Evolutionary conservation across 2,329 filamentous ascomycete genomes (phyloP), one percentile per base, ranked within the genome.

Genomic region (Aureobasidium sp.): DNA sequence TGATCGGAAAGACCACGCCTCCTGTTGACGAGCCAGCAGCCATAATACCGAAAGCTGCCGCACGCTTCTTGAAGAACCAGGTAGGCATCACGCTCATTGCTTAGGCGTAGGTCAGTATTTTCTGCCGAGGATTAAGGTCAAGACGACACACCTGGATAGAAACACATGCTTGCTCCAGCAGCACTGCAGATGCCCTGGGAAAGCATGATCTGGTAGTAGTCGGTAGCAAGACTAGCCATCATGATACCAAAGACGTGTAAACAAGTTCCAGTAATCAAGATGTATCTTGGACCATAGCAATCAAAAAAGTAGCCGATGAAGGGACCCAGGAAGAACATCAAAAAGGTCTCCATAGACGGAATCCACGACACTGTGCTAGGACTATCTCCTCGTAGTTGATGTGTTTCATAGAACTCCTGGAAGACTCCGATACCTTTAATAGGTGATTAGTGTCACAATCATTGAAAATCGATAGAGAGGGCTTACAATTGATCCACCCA

Each of bases 231-330:
- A 8, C 78, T 81, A 0, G 82, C 77, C 83, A 87, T 86, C 82
- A 88, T 86, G 5, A 87, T 68, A 2, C 82, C 81, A 61, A 87
- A 81, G 17, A 87, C 79, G 61, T 86, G 81, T 37, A 85, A 68
- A 58, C 85, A 71, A 0, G 77, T 79, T 17, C 84, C 84, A 14
- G 70, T 68, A 0, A 84, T 37, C 1, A 87, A 69, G 0, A 89
- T 73, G 51, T 75, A 79, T 31, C 81, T 78, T 0, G 86, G 84
- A 0, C 87, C 87, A 62, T 84, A 82, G 62, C 77, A 82, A 67
- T 90, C 87, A 66, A 81, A 88, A 0, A 87, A 51, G 44, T 81
- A 83, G 1, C 87, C 87, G n/a, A 86, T 79, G 8, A 89, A 67
- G 0, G 85, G 84, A 0, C 86, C 65, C 14, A 66, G 80, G 76